A percentile compares a stretch with the other conserved stretches of the same genome.
These are phyloP conservation scores for Cylindrodendrum hubeiense DNA, from an alignment of 2,329 filamentous ascomycete species.

Conservation along the genomic window DNA sequence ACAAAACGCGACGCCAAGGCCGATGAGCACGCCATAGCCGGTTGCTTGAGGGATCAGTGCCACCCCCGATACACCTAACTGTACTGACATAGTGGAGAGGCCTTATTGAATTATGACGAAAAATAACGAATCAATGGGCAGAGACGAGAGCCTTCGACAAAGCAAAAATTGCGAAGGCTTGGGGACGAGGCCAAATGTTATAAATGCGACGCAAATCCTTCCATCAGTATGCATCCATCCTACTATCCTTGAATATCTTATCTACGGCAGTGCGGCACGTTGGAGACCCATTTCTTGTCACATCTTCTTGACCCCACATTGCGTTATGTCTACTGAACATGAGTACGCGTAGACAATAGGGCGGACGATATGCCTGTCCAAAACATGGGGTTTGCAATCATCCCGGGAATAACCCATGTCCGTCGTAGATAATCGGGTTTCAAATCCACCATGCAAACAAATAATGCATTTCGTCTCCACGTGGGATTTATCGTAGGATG, in stretches of 20 bases:
- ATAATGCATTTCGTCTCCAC: no score
- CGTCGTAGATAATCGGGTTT: no score
- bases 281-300: neutral
- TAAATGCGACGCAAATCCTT: no score
- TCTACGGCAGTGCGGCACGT: neutral
- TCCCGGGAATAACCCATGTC: no score
- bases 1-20: slow-evolving; percentile 10
- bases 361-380: no score
- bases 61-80: neutral
- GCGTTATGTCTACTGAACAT: neutral
- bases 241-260: neutral
- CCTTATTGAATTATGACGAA: neutral
- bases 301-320: neutral
- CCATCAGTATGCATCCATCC: no score
- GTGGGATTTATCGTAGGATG: no score
- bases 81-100: neutral
- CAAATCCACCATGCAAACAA: no score
- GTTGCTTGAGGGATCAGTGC: neutral
- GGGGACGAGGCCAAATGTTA: no score
- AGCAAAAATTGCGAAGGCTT: neutral
- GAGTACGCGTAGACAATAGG: no score
- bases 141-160: neutral
- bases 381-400: no score
- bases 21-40: slow-evolving; percentile 18
- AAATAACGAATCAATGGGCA: no score